Evolutionary conservation across 192 early-diverging fungal species (phyloP).

Genomic region (Phycomyces blakesleeanus): DNA sequence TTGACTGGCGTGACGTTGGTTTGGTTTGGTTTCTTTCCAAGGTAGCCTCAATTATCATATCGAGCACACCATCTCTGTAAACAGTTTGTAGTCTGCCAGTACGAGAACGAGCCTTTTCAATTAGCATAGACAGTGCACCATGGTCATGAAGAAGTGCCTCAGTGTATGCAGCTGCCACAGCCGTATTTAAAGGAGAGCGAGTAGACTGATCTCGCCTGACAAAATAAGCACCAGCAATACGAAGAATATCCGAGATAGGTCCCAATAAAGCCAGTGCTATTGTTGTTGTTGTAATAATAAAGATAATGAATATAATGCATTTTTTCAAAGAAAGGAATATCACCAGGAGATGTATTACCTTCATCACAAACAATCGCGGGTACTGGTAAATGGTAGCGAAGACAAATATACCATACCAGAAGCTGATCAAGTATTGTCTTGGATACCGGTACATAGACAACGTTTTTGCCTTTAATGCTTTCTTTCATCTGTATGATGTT

Average conservation of each 20-base stretch:
- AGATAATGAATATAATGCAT: too few relatives aligned
- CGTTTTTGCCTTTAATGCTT: conserved; percentile 30
- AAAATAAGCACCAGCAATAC: conserved; percentile 35
- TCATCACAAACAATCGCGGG: conserved; percentile 38
- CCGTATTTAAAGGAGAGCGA: conserved; percentile 31
- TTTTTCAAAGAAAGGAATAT: too few relatives aligned
- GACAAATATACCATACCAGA: conserved; percentile 35
- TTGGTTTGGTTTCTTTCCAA: conserved; percentile 23
- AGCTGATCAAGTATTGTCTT: conserved; percentile 37
- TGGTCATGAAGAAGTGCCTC: conserved; percentile 32
- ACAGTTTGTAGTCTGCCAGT: conserved; percentile 30
- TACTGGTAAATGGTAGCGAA: conserved; percentile 35
- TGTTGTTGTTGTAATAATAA: too few relatives aligned
- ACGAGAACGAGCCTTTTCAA: conserved; percentile 36
- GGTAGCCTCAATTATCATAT: conserved; percentile 34
- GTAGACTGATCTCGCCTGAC: conserved; percentile 23
- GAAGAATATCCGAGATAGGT: conserved; percentile 35
- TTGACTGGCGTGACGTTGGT: neutral
- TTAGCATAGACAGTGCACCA: conserved; percentile 28
- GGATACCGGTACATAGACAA: conserved; percentile 37
- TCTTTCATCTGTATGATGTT: conserved; percentile 12
- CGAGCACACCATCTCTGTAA: conserved; percentile 28
- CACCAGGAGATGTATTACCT: conserved; percentile 20
- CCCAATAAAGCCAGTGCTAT: conserved; percentile 34
- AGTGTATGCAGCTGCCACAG: conserved; percentile 32